Evolutionary conservation across 305 asterid species (phyloP), one percentile per base, ranked within the genome.

Genomic region (Solanum aculeatissimum): DNA sequence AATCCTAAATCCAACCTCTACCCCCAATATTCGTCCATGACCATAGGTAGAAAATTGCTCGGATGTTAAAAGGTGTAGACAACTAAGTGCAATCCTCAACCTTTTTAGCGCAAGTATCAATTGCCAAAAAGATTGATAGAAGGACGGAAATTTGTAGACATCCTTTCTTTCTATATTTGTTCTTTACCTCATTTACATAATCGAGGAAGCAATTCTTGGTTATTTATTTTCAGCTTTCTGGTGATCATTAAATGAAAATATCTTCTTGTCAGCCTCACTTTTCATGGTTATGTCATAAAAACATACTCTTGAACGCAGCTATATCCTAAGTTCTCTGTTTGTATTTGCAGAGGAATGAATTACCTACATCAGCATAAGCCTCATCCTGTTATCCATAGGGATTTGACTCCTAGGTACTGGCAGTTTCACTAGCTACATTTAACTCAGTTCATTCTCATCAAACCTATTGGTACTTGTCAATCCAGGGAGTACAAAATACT

Each of bases 291-390:
- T 25, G 60, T 29, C 18, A 77, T 16, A 49, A 14, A 43, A 81
- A 45, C 18, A 40, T 57, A 35, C n/a, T 62, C 12, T 66, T 15
- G 51, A 25, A 47, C 63, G 29, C 58, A 53, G 43, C 43, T 42
- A 19, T 70, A 54, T 78, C 63, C 78, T 77, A 49, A 87, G 32
- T 29, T 77, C 65, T 51, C 18, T 29, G 40, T 65, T 85, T 70
- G 53, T 84, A 71, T 62, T 35, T 89, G 83, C 92, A 93, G 97
- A 88, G 97, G 97, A 71, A 91, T 93, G 97, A 93, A 90, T 85
- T 93, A 93, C 87, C 94, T 93, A 68, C 97, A 93, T 90, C 92
- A 92, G 86, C 94, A 91, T 86, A 91, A 89, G 72, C 93, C 95
- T 35, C 92, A 89, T 81, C 90, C 95, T 51, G 87, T 93, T 63